phyloP scores from a whole-genome alignment of 768 basidiomycete species.

The Suillus sp. region DNA sequence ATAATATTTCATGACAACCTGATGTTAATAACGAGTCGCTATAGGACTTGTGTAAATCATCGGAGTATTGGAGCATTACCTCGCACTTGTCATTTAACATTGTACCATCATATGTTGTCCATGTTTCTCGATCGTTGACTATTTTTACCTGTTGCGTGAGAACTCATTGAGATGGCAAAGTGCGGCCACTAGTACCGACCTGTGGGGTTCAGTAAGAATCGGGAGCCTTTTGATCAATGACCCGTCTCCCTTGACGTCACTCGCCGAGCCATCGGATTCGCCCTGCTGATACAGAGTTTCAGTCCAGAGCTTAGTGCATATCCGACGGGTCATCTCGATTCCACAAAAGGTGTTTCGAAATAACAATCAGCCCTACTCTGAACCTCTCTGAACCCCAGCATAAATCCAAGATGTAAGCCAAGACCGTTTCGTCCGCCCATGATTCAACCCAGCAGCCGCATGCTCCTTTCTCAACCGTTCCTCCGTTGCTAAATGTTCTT shows the following conservation, averaged over 20 bases:
- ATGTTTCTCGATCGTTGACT: slow-evolving; percentile 23
- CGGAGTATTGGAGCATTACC: not conserved
- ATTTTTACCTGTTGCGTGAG: not conserved
- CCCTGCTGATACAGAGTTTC: not conserved
- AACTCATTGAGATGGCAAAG: not conserved
- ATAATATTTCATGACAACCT: slow-evolving; percentile 3
- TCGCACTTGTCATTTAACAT: not conserved
- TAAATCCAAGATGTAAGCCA: slow-evolving; percentile 75
- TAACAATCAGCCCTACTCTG: not conserved
- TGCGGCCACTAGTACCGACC: not conserved
- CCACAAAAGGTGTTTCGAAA: not conserved
- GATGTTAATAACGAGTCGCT: not conserved
- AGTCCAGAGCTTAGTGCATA: not conserved
- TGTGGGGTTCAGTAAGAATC: not conserved
- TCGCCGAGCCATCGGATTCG: not conserved
- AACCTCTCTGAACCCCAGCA: slow-evolving; percentile 33
- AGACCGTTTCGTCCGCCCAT: slow-evolving; percentile 44
- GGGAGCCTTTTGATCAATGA: not conserved
- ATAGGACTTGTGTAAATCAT: slow-evolving; percentile 25
- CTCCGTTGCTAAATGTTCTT: slow-evolving; percentile 61
- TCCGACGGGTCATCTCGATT: not conserved
- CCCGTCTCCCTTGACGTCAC: not conserved
- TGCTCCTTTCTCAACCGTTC: slow-evolving; percentile 58
- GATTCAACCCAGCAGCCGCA: slow-evolving; percentile 47
- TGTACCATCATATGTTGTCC: slow-evolving; percentile 15